Conservation (phyloP, 2,329 filamentous ascomycete species). For the Coniochaeta prunicola region DNA sequence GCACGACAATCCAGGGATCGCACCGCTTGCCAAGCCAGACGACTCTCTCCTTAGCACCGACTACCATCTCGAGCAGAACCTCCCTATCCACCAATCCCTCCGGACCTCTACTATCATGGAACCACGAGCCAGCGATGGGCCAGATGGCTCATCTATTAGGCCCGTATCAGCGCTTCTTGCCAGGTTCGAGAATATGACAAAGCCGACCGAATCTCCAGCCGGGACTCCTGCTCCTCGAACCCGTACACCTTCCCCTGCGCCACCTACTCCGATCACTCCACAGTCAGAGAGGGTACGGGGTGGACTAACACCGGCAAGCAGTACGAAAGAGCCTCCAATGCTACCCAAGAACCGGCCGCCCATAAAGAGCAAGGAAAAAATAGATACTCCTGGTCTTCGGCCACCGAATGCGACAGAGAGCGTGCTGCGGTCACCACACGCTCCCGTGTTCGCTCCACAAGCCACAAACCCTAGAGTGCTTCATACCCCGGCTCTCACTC, state of each 20-base stretch:
- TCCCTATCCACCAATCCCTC: constrained; percentile 2
- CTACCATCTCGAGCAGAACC: not conserved
- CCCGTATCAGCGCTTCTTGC: constrained; percentile 76
- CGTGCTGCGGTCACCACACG: constrained; percentile 29
- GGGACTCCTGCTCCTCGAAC: constrained; percentile 17
- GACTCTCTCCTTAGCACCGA: constrained; percentile 9
- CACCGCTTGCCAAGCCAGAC: constrained; percentile 7
- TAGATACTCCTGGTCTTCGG: constrained; percentile 1
- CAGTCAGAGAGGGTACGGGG: constrained; percentile 37
- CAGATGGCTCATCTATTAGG: constrained; percentile 72
- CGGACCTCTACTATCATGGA: constrained; percentile 28
- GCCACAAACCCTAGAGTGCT: constrained; percentile 34
- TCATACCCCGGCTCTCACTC: constrained; percentile 56
- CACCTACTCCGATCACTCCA: constrained; percentile 26
- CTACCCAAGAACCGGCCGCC: constrained; percentile 32
- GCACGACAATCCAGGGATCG: constrained; percentile 8
- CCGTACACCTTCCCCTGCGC: constrained; percentile 12
- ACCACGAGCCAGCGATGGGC: constrained; percentile 45
- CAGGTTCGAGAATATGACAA: constrained; percentile 72
- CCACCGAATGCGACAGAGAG: constrained; percentile 12
- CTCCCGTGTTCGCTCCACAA: constrained; percentile 37
- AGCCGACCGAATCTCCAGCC: constrained; percentile 24
- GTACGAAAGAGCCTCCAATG: constrained; percentile 22
- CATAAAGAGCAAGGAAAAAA: constrained; percentile 3
- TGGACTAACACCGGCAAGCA: constrained; percentile 24